Conservation (phyloP, 108 stramenopile species). For the Nitzschia putrida region DNA sequence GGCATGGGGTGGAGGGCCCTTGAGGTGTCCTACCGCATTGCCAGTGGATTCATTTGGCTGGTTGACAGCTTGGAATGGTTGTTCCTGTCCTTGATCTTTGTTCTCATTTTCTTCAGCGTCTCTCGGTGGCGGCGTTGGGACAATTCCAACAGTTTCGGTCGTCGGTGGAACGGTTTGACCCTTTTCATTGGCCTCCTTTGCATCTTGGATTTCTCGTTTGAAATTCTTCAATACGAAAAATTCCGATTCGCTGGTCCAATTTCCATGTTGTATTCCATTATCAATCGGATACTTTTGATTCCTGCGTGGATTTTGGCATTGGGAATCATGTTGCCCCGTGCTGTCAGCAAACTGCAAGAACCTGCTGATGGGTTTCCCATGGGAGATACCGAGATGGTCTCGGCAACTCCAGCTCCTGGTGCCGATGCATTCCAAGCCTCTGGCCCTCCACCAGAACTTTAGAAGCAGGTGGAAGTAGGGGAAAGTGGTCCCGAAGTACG, state of each 20-base stretch:
- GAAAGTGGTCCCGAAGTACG: too few species aligned
- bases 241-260: neutral
- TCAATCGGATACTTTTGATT: slow-evolving; percentile 33
- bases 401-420: too few species aligned
- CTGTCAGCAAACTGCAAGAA: slow-evolving; percentile 1
- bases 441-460: too few species aligned
- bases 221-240: slow-evolving; percentile 28
- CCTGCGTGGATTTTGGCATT: slow-evolving; percentile 34
- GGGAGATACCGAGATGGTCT: too few species aligned
- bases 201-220: slow-evolving; percentile 21
- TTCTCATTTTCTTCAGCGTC: slow-evolving; percentile 24
- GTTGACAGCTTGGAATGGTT: slow-evolving; percentile 42
- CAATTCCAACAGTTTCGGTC: slow-evolving; percentile 18
- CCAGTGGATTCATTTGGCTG: slow-evolving; percentile 26
- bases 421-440: too few species aligned
- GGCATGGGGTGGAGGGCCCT: slow-evolving; percentile 71
- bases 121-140: slow-evolving; percentile 19
- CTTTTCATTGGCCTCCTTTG: slow-evolving; percentile 29
- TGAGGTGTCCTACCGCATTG: slow-evolving; percentile 55
- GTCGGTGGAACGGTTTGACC: slow-evolving; percentile 32
- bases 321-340: slow-evolving; percentile 27
- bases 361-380: too few species aligned
- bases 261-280: slow-evolving; percentile 23
- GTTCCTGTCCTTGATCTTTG: slow-evolving; percentile 21
- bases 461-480: too few species aligned